Conservation (phyloP, 192 early-diverging fungal species). For the Martensiomyces pterosporus region DNA sequence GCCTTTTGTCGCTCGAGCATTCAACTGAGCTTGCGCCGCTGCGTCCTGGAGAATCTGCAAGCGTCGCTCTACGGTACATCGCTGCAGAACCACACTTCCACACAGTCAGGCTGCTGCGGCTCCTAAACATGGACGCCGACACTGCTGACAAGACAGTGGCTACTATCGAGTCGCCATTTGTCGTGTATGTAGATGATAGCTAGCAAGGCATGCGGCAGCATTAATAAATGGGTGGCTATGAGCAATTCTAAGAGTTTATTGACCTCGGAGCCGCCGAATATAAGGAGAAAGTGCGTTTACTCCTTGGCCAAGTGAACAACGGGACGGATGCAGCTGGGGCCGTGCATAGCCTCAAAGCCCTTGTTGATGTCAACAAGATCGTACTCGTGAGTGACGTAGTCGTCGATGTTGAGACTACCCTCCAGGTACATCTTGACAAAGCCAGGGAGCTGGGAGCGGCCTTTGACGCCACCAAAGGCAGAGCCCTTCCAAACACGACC, state of each 20-base stretch:
- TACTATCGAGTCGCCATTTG: slow-evolving; percentile 37
- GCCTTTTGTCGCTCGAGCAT: slow-evolving; percentile 14
- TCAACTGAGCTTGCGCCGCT: slow-evolving; percentile 29
- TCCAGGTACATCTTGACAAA: slow-evolving; percentile 84
- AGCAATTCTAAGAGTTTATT: too few species aligned
- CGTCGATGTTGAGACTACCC: slow-evolving; percentile 86
- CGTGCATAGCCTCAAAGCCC: slow-evolving; percentile 89
- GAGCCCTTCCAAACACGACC: slow-evolving; percentile 94
- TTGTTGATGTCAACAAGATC: slow-evolving; percentile 84
- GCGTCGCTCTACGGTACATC: slow-evolving; percentile 25
- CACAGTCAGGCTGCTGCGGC: slow-evolving; percentile 15
- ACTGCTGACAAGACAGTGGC: slow-evolving; percentile 19
- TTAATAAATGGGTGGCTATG: too few species aligned
- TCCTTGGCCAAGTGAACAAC: slow-evolving; percentile 40
- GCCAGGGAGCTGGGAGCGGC: slow-evolving; percentile 80
- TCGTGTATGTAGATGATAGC: slow-evolving; percentile 32
- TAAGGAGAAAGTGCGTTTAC: slow-evolving; percentile 5
- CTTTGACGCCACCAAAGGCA: slow-evolving; percentile 97
- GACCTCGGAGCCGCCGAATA: too few species aligned
- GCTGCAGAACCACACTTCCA: slow-evolving; percentile 45
- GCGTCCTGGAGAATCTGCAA: slow-evolving; percentile 27
- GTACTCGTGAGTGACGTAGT: slow-evolving; percentile 83
- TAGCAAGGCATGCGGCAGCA: too few species aligned
- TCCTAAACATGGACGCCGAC: slow-evolving; percentile 25
- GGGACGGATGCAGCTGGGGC: slow-evolving; percentile 57